Conservation (phyloP, 1,284 basidiomycete species). For the Irpex lacteus region DNA sequence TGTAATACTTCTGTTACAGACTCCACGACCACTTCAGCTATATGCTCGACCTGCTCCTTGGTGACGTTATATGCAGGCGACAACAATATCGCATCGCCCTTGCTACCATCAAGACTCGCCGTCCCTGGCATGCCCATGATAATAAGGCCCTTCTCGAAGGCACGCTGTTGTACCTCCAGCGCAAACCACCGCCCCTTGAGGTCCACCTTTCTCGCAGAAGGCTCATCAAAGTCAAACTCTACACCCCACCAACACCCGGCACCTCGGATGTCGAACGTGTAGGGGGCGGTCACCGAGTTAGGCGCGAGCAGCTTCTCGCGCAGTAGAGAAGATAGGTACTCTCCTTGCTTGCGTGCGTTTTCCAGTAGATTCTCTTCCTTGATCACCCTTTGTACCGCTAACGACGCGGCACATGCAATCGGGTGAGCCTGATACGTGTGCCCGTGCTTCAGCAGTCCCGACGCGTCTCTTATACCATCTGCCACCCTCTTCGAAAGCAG, state of each 20-base stretch:
- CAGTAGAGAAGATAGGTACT: conserved; percentile 58
- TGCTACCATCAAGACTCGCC: conserved; percentile 64
- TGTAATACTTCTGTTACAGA: conserved; percentile 62
- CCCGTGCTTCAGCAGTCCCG: conserved; percentile 78
- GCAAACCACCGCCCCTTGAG: conserved; percentile 55
- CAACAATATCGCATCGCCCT: conserved; percentile 67
- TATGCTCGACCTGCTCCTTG: conserved; percentile 59
- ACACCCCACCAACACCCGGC: conserved; percentile 80
- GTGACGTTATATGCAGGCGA: conserved; percentile 77
- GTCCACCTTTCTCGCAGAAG: conserved; percentile 40
- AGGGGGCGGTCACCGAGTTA: conserved; percentile 57
- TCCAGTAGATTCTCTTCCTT: conserved; percentile 64
- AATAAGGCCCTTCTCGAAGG: conserved; percentile 62
- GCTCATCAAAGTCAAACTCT: conserved; percentile 67
- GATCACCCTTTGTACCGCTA: conserved; percentile 79
- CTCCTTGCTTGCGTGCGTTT: conserved; percentile 62
- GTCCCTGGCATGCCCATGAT: conserved; percentile 73
- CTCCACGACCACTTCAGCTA: conserved; percentile 58
- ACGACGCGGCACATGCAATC: conserved; percentile 69
- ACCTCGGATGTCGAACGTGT: conserved; percentile 73
- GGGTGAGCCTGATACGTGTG: conserved; percentile 87
- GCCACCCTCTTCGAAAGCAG: conserved; percentile 73
- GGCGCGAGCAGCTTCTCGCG: conserved; percentile 49
- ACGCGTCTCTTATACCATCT: conserved; percentile 60
- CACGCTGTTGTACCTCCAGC: conserved; percentile 61